Evolutionary conservation across 2,329 filamentous ascomycete species (phyloP), one percentile per base, ranked within the genome.

Genomic region (Diaporthe caulivora): DNA sequence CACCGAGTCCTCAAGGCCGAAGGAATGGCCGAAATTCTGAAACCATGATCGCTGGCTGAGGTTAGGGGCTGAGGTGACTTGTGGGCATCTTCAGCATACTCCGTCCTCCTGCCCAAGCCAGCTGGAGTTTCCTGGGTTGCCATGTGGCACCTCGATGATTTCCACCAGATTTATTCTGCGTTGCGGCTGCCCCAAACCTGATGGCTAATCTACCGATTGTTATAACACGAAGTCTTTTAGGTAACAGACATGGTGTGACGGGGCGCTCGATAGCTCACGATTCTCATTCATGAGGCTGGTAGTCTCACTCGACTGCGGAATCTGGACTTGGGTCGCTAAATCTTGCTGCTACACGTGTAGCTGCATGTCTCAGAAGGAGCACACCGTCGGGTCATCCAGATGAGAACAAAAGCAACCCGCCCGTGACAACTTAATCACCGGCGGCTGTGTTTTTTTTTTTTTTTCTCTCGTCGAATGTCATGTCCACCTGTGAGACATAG

Each of bases 291-390:
- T 64, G 58, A 55, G 54, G 72, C 44, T 47, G 54, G 44, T 57
- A 49, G 70, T 64, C 57, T 68, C 54, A 47, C 55, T 72, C 47
- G 44, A 47, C 62, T 74, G 73, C 73, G 70, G 57, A 67, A 74
- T 74, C 73, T 74, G 51, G 57, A 29, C 21, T 49, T 51, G n/a
- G 47, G 70, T 70, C 70, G 73, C 71, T 65, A 58, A 70, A 74
- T 73, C 70, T 70, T 70, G 57, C 70, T 72, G 73, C 73, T 72
- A 74, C 73, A 73, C 64, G 62, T 74, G 70, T 72, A 54, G 70
- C 70, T 73, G 70, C 70, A 74, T 74, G 73, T 74, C 73, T 74
- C 70, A 70, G 49, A 49, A 70, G 70, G 64, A 65, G 70, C 70
- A 65, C 70, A 62, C 40, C 34, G 58, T 58, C 73, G 71, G 70